phyloP scores from a whole-genome alignment of 148 eudicot species.

The Cornus suecica region DNA sequence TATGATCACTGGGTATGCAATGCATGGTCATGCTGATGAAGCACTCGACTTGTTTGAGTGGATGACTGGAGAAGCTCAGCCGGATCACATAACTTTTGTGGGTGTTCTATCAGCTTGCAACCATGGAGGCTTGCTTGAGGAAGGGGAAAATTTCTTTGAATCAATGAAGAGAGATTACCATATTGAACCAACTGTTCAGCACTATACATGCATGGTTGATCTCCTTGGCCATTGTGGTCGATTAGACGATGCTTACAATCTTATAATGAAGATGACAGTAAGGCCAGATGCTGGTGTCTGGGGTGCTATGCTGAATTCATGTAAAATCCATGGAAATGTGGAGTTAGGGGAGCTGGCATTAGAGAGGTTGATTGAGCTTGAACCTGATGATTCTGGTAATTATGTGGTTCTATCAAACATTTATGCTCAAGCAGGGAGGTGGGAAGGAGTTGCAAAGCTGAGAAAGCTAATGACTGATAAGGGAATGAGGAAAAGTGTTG shows the following conservation, averaged over 20 bases:
- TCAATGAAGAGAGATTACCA: slow-evolving; percentile 45
- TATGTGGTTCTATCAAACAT: slow-evolving; percentile 59
- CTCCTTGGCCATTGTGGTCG: slow-evolving; percentile 55
- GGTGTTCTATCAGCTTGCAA: slow-evolving; percentile 82
- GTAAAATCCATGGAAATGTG: slow-evolving; percentile 50
- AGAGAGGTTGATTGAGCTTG: slow-evolving; percentile 52
- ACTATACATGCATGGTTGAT: slow-evolving; percentile 63
- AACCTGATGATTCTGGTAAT: slow-evolving; percentile 57
- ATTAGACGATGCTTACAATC: slow-evolving; percentile 46
- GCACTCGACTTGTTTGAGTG: slow-evolving; percentile 54
- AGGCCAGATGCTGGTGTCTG: slow-evolving; percentile 53
- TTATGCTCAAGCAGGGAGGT: slow-evolving; percentile 64
- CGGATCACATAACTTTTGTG: slow-evolving; percentile 80
- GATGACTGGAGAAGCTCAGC: slow-evolving; percentile 39
- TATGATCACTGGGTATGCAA: slow-evolving; percentile 67
- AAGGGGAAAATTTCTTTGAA: slow-evolving; percentile 52
- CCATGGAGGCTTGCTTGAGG: slow-evolving; percentile 66
- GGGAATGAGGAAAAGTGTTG: slow-evolving; percentile 51
- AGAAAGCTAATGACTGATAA: slow-evolving; percentile 46
- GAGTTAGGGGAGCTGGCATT: slow-evolving; percentile 54
- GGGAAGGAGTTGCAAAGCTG: slow-evolving; percentile 60
- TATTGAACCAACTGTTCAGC: slow-evolving; percentile 53
- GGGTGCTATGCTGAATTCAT: slow-evolving; percentile 60
- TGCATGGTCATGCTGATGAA: slow-evolving; percentile 52
- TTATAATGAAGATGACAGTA: slow-evolving; percentile 43